Conservation (phyloP, 345 rosid genomes). For the Linum lewisii region DNA sequence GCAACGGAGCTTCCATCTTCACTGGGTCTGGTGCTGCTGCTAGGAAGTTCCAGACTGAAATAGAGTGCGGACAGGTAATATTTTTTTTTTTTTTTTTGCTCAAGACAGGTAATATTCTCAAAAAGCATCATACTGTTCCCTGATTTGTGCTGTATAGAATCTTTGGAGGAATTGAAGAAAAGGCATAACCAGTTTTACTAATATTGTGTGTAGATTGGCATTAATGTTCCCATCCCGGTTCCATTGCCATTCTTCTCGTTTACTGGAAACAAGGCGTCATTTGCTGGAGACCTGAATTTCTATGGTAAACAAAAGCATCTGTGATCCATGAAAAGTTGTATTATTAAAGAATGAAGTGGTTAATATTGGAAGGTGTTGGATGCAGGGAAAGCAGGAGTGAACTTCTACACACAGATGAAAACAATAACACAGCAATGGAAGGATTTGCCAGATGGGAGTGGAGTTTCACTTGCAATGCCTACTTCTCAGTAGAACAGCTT, state of each 20-base stretch:
- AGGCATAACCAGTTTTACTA: background rate
- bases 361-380: background rate
- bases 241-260: conserved; percentile 96
- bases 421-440: conserved; percentile 98
- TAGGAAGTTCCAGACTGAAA: conserved; percentile 85
- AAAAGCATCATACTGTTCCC: background rate
- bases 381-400: conserved; percentile 94
- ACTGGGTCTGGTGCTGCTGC: conserved; percentile 91
- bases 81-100: no score
- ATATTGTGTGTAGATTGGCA: conserved; percentile 52
- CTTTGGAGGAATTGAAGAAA: no score
- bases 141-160: background rate
- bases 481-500: conserved; percentile 82
- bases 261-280: conserved; percentile 88
- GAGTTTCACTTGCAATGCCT: conserved; percentile 96
- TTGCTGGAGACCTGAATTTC: conserved; percentile 93
- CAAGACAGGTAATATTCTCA: no score
- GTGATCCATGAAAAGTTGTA: background rate
- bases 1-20: conserved; percentile 90
- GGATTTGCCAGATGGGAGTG: conserved; percentile 55
- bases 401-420: conserved; percentile 85
- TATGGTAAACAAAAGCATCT: conserved; percentile 43
- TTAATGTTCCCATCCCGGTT: conserved; percentile 93
- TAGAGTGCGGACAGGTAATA: conserved; percentile 99
- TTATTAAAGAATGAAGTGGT: background rate